phyloP scores from a whole-genome alignment of 768 basidiomycete genomes.

The Naematelia aurantialba region DNA sequence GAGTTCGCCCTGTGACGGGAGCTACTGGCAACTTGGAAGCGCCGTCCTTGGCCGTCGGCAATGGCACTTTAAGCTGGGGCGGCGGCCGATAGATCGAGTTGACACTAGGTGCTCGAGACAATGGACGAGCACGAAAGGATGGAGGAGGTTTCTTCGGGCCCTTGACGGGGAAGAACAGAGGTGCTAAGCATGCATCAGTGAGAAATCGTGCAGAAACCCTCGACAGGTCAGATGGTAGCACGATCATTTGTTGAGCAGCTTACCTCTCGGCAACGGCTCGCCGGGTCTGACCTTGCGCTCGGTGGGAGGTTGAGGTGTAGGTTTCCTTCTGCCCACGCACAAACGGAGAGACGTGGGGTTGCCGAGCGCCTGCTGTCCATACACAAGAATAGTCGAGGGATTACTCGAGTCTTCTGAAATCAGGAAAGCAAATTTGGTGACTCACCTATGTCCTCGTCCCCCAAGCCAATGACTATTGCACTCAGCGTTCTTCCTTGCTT shows the following conservation, averaged over 20 bases:
- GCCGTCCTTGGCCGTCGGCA: not conserved
- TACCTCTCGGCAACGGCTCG: conserved; percentile 47
- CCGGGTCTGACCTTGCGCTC: conserved; percentile 39
- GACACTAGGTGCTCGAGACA: conserved; percentile 26
- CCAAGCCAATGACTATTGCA: conserved; percentile 43
- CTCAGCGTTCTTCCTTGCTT: conserved; percentile 30
- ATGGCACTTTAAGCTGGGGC: conserved; percentile 14
- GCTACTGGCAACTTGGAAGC: conserved; percentile 4
- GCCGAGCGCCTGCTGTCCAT: conserved; percentile 28
- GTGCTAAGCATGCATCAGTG: conserved; percentile 14
- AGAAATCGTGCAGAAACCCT: too few relatives aligned
- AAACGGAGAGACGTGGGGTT: conserved; percentile 18
- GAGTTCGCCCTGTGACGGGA: conserved; percentile 35
- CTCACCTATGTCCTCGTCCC: conserved; percentile 44
- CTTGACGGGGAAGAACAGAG: conserved; percentile 38
- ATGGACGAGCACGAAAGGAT: conserved; percentile 27
- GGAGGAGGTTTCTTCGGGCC: conserved; percentile 29
- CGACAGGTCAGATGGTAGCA: too few relatives aligned
- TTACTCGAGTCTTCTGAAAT: conserved; percentile 20
- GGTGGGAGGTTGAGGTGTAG: conserved; percentile 20
- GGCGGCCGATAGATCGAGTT: conserved; percentile 35
- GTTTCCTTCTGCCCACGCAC: conserved; percentile 33
- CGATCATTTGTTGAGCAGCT: too few relatives aligned
- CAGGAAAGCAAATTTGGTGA: not conserved
- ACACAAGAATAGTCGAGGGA: conserved; percentile 52